phyloP scores from a whole-genome alignment of 2,329 filamentous ascomycete genomes.

The Aspergillus pseudotamarii region DNA sequence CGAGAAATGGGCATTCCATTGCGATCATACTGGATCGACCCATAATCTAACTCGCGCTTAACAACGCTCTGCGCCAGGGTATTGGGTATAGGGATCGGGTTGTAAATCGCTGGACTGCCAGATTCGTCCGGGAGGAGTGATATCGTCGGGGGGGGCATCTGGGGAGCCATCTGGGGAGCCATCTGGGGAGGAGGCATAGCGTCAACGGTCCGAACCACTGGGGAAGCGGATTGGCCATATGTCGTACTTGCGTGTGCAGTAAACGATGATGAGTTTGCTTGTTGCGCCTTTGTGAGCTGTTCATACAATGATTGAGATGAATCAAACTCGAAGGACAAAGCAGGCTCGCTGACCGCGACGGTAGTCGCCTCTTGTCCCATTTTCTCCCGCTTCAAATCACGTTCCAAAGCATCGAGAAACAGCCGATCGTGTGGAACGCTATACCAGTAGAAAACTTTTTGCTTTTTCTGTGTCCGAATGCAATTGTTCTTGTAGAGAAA shows the following conservation, averaged over 20 bases:
- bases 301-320: conserved; percentile 98
- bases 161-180: conserved; percentile 80
- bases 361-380: conserved; percentile 99
- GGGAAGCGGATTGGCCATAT: conserved; percentile 75
- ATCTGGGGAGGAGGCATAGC: conserved; percentile 87
- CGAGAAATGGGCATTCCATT: conserved; percentile 84
- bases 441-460: conserved; percentile 99
- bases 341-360: conserved; percentile 93
- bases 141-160: conserved; percentile 71
- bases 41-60: conserved; percentile 87
- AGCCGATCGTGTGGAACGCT: conserved; percentile 96
- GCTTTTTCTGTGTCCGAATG: conserved; percentile 99
- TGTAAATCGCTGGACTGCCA: conserved; percentile 70
- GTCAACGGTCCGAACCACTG: conserved; percentile 86
- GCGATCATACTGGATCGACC: conserved; percentile 84
- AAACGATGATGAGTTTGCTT: conserved; percentile 97
- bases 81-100: conserved; percentile 69
- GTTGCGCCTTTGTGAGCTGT: conserved; percentile 98
- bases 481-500: conserved; percentile 99
- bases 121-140: conserved; percentile 63
- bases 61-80: conserved; percentile 71
- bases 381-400: conserved; percentile 98
- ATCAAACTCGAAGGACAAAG: conserved; percentile 97
- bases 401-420: conserved; percentile 95
- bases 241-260: conserved; percentile 72